Percentiles rank a stretch among this genome's conserved stretches.
Conservation (phyloP, 2,329 filamentous ascomycete genomes). For the Endocalyx cinctus region DNA sequence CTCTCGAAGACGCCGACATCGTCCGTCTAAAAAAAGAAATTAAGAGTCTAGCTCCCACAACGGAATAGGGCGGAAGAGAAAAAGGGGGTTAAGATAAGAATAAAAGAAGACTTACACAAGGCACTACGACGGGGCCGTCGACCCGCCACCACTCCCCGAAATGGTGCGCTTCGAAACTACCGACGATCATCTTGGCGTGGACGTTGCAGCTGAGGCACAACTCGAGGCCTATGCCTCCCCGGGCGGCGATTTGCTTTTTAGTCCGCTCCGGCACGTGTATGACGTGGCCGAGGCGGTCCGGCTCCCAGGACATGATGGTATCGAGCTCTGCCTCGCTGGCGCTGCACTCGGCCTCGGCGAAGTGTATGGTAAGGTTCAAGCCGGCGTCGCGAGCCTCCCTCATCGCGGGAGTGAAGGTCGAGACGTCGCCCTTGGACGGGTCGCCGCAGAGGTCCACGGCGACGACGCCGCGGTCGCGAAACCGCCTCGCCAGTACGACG, state of each 20-base stretch:
- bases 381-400: slow-evolving; percentile 47
- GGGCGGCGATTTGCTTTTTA: slow-evolving; percentile 46
- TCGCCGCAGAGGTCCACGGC: slow-evolving; percentile 52
- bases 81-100: background rate
- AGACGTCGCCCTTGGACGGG: slow-evolving; percentile 58
- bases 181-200: slow-evolving; percentile 65
- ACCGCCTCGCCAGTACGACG: slow-evolving; percentile 57
- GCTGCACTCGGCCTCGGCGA: slow-evolving; percentile 63
- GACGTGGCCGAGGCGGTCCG: slow-evolving; percentile 71
- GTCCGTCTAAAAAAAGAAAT: slow-evolving; percentile 57
- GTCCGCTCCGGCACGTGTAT: slow-evolving; percentile 64
- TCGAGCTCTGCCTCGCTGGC: slow-evolving; percentile 56
- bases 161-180: slow-evolving; percentile 66
- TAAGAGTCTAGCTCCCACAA: slow-evolving; percentile 2
- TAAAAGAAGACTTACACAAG: slow-evolving; percentile 55
- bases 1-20: slow-evolving; percentile 80
- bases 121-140: slow-evolving; percentile 54
- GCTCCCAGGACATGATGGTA: slow-evolving; percentile 60
- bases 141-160: slow-evolving; percentile 67
- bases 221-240: slow-evolving; percentile 60
- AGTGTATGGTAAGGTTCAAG: slow-evolving; percentile 69
- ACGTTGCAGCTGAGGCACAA: slow-evolving; percentile 80
- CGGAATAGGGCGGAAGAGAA: background rate
- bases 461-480: slow-evolving; percentile 54
- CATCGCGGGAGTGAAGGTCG: slow-evolving; percentile 57